Evolutionary conservation across 164 flowering plant genomes (phyloP).

Genomic region (Buxus sempervirens): DNA sequence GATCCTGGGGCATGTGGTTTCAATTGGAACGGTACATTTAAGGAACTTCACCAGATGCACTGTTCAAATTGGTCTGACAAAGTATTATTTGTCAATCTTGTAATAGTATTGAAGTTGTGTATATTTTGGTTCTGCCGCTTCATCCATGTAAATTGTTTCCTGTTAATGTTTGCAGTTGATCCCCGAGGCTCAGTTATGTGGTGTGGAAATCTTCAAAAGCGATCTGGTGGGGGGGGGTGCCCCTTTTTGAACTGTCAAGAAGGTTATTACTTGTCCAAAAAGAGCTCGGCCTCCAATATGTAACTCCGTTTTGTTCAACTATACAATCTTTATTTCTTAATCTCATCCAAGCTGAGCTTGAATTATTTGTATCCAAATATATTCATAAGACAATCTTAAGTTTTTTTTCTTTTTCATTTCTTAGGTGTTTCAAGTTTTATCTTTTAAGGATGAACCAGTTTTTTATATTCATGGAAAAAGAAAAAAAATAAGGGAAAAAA

Average conservation of each 20-base stretch:
- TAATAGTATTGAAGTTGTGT: no score
- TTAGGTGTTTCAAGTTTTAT: no score
- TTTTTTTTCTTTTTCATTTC: no score
- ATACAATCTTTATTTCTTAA: slow-evolving; percentile 43
- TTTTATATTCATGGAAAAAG: no score
- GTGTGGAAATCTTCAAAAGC: slow-evolving; percentile 39
- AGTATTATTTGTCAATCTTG: background rate
- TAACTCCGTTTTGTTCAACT: slow-evolving; percentile 39
- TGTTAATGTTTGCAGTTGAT: slow-evolving; percentile 32
- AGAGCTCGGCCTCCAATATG: slow-evolving; percentile 54
- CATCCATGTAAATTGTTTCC: slow-evolving; percentile 3
- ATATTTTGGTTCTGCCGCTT: background rate
- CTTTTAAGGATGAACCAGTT: no score
- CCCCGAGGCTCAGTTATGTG: slow-evolving; percentile 49
- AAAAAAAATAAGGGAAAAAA: no score
- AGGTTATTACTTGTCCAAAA: slow-evolving; percentile 49
- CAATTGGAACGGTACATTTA: slow-evolving; percentile 44
- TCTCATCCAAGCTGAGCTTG: slow-evolving; percentile 61
- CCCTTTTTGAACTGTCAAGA: slow-evolving; percentile 44
- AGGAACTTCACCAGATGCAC: background rate
- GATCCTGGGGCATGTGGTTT: slow-evolving; percentile 45
- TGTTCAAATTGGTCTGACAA: background rate
- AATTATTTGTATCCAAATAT: no score
- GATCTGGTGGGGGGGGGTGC: slow-evolving; percentile 42
- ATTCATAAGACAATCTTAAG: no score